Conservation (phyloP, 2,329 filamentous ascomycete species). For the Cordyceps cateniannulata region DNA sequence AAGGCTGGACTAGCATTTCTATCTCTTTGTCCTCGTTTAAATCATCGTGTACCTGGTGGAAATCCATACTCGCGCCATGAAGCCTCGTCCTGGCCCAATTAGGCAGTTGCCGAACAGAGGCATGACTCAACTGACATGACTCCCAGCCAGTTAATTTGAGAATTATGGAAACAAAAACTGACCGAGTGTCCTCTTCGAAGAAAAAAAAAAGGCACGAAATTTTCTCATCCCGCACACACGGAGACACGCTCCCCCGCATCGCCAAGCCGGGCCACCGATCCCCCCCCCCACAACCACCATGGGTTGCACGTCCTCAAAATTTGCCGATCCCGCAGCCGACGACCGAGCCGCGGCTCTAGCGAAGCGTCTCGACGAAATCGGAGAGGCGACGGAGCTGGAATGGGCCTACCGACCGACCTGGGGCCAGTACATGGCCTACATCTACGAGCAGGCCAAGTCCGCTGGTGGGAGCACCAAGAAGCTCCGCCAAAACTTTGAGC, state of each 20-base stretch:
- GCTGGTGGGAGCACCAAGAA: neutral
- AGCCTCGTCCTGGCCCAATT: neutral
- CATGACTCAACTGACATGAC: neutral
- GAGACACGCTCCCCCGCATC: neutral
- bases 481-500: neutral
- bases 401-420: neutral
- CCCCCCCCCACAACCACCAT: neutral
- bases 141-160: neutral
- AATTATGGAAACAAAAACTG: neutral
- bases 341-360: neutral
- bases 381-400: neutral
- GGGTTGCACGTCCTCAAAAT: neutral
- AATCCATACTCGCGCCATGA: neutral
- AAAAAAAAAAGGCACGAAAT: neutral
- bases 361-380: neutral
- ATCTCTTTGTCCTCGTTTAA: too few species aligned
- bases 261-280: neutral
- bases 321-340: neutral
- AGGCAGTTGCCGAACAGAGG: neutral
- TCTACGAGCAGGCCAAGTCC: neutral
- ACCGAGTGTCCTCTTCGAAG: neutral
- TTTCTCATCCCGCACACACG: neutral
- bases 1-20: too few species aligned
- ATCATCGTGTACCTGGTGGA: too few species aligned
- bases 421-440: neutral